Base-by-base conservation (phyloP, 208 protist genomes). In the Trypanosoma rangeli region DNA sequence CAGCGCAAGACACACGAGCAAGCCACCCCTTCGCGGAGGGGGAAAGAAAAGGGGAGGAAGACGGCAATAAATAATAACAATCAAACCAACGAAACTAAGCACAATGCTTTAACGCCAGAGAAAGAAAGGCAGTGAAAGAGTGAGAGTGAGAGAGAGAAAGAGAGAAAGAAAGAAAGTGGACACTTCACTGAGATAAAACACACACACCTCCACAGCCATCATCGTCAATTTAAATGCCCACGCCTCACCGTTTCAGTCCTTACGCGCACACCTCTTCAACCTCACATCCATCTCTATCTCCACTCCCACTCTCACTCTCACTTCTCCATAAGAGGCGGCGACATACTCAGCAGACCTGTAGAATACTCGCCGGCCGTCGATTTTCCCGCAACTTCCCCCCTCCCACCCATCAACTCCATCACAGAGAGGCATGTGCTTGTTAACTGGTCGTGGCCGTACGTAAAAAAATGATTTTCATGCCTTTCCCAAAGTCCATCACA, bases 391-490 rank as follows among this genome's bases (percentile, higher is more conserved):
- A 7, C 22, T 2, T 2, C 53, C 5, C 5, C 53, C 22, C 26
- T 57, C 24, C 53, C 7, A 5, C 53, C 26, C 48, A 2, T 12
- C 13, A 22, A 10, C 24, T 13, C n/a, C 20, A 26, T 9, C 13
- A 42, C 31, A 29, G 42, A 7, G 33, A 37, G 7, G 33, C 33
- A 37, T 37, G 33, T 37, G 33, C 33, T 37, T 2, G 4, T 37
- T 7, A 37, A 37, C 33, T 37, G 33, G 62, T 22, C 16, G 29
- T 44, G 62, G 62, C 7, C 48, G 9, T 5, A 67, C 62, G 39
- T 67, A 67, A 57, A 67, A 67, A 57, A 12, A 67, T 22, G 20
- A 5, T 67, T 67, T 57, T 56, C 62, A 67, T 57, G 18, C 62
- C 62, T 42, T 57, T 16, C 48, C 48, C 31, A 67, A 67, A 37